Percentiles rank a stretch among this genome's conserved stretches.
phyloP scores from a whole-genome alignment of 768 basidiomycete genomes.

The Mycena pura region DNA sequence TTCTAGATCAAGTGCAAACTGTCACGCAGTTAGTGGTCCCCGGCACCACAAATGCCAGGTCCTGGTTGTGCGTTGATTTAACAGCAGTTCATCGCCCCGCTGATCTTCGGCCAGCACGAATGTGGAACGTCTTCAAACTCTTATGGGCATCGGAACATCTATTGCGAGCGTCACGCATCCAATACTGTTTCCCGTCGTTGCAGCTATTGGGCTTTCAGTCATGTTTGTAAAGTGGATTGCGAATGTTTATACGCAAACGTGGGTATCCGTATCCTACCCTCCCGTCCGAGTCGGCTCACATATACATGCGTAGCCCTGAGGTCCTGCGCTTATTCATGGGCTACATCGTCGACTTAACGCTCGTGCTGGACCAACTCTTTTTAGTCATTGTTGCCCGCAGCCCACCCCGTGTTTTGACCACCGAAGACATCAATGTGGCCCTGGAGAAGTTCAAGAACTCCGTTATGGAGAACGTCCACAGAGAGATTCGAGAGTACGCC shows the following conservation, averaged over 20 bases:
- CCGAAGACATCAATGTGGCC: neutral
- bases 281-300: neutral
- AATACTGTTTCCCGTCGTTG: neutral
- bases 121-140: neutral
- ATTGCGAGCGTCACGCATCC: neutral
- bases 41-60: neutral
- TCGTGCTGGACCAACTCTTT: slow-evolving; percentile 3
- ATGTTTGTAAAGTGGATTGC: neutral
- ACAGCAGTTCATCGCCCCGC: neutral
- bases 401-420: neutral
- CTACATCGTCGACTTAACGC: slow-evolving; percentile 1
- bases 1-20: neutral
- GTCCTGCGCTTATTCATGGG: slow-evolving; percentile 1
- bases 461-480: neutral
- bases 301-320: neutral
- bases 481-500: neutral
- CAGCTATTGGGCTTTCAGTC: neutral
- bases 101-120: neutral
- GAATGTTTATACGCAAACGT: neutral
- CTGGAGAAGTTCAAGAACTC: neutral
- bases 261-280: neutral
- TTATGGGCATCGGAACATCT: neutral
- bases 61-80: neutral
- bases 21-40: neutral
- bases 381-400: neutral